Base-by-base conservation (phyloP, 495 filamentous ascomycete genomes). In the Aspergillus steynii region DNA sequence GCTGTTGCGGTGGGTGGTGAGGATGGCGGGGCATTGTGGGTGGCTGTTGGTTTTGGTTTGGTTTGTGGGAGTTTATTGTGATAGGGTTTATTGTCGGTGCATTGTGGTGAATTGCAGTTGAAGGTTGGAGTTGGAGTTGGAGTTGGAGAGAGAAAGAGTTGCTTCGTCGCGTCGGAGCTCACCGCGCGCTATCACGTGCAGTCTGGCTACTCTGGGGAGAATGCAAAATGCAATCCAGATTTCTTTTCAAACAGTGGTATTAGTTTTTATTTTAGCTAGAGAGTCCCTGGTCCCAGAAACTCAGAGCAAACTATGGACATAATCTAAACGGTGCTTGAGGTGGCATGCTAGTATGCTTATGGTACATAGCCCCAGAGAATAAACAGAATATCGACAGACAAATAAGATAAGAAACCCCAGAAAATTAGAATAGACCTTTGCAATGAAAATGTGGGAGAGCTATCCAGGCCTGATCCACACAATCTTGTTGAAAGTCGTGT, bases 1-100 rank as follows among this genome's bases (percentile, higher is more conserved):
- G 46, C 61, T 60, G 66, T 49, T 66, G 57, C 27, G 63, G 65
- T 61, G 20, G 20, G 20, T 63, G 70, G 56, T 67, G 62, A 50
- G 60, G 56, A 58, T 64, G 64, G 59, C 65, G 70, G 56, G 70
- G 68, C 70, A 73, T 73, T 61, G 60, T 65, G 15, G 10, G 1
- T 29, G 14, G 25, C 29, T 2, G 4, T 52, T 9, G 26, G 9
- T 42, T 28, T 50, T 29, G 47, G n/a, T 52, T 50, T 51, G 28
- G 25, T 3, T 55, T 7, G 26, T 12, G 4, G 26, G 25, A 14
- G n/a, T 27, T 52, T 37, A 5, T 59, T 51, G 25, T n/a, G 46
- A 32, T 14, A 53, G 27, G 20, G 25, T 5, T 51, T 46, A 25
- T 34, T 45, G 25, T 37, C 7, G 14, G 55, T 52, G 51, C 26